These are phyloP conservation scores for Kalanchoe fedtschenkoi DNA, from an alignment of 164 flowering plant genomes.

Conservation along the genomic window DNA sequence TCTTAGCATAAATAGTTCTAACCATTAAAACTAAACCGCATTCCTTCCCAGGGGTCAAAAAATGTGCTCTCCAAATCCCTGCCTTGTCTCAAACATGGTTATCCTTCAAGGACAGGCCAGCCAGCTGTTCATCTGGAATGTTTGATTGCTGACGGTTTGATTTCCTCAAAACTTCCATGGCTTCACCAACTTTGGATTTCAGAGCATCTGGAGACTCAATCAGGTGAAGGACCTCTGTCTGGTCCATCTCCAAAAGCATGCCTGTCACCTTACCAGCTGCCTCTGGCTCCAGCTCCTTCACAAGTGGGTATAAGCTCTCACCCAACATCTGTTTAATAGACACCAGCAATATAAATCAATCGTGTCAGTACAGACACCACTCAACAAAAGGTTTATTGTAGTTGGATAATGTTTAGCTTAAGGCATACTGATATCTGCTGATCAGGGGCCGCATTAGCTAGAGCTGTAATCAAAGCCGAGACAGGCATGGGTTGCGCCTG, in stretches of 20 bases:
- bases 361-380: background rate
- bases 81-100: background rate
- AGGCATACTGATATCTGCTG: background rate
- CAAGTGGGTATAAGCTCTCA: background rate
- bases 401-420: no score
- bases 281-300: background rate
- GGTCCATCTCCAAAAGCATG: slow-evolving; percentile 1
- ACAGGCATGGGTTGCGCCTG: slow-evolving; percentile 21
- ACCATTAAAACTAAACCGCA: no score
- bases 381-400: background rate
- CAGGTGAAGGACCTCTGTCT: no score
- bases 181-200: background rate
- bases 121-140: background rate
- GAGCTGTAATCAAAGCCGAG: background rate
- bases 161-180: background rate
- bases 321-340: slow-evolving; percentile 1
- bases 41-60: no score
- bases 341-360: background rate
- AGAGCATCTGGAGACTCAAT: background rate
- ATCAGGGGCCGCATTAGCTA: background rate
- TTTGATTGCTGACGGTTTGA: background rate
- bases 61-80: background rate
- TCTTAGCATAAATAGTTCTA: no score
- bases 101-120: background rate
- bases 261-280: background rate